Evolutionary conservation across 805 yeast genomes (phyloP), one percentile per base, ranked within the genome.

Genomic region (Candida rishiriensis): DNA sequence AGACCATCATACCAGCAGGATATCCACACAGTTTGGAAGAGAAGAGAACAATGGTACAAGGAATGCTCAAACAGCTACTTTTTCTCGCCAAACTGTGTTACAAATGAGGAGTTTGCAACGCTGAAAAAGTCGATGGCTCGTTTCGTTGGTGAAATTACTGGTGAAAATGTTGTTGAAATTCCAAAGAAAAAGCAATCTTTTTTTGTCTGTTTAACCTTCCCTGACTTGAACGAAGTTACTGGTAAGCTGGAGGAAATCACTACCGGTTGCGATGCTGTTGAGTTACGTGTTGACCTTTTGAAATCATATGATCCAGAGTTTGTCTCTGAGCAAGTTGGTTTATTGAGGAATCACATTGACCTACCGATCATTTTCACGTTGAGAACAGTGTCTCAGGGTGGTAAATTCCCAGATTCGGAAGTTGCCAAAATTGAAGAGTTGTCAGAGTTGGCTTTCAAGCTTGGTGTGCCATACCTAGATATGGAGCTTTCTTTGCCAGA

Each of bases 1-100:
- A 77, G 99, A 60, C 99, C 99, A 13, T 86, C 96, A 1, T 90
- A 83, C 55, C 73, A 74, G 11, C 87, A 81, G 53, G 97, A 89
- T 56, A 82, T 89, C 54, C 72, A 73, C 51, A 79, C 77, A 28
- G 97, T 93, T 29, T 93, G 97, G 95, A 58, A 69, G 32, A 79
- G 89, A 60, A 79, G 99, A 64, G 84, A 86, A 63, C 58, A 65
- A 8, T 83, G 86, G 83, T 93, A 89, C 68, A 71, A 75, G 30
- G 87, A 83, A 43, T 86, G 91, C 54, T 83, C 96, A 4, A 88
- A 85, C 61, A 79, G 75, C 61, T 75, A 77, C 56, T 88, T 85
- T 68, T 88, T 75, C 69, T 82, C 95, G 2, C 78, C 88, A 17
- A 88, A 83, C 52, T 85, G 95, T 60, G 63, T 70, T 3, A 68